Base-by-base conservation (phyloP, 1,284 basidiomycete genomes). In the Wallemia ichthyophaga region DNA sequence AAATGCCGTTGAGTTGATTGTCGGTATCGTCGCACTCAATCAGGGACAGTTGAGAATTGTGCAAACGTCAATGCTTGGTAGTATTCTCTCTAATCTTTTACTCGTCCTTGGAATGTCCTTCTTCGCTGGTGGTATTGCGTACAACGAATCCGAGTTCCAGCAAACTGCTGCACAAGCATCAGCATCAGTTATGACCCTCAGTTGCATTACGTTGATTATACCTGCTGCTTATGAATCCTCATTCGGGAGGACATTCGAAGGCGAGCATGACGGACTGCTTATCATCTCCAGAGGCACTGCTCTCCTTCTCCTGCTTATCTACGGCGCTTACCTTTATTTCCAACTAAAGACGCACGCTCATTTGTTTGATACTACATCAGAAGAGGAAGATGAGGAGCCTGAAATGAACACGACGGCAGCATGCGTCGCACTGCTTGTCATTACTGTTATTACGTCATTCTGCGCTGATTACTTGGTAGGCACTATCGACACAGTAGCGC, bases 41-140 rank as follows among this genome's bases (percentile, higher is more conserved):
- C 26, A 54, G 83, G 82, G 76, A 59, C 75, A 92, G 71, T 73
- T 89, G 19, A 78, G 81, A 48, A 82, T 92, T 62, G 86, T 92
- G 1, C 85, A 91, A 70, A 85, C 83, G 23, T 87, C 85, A 28
- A 67, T 73, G 60, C 64, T 73, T 15, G 54, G 83, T 25, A 83
- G 81, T 19, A 84, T 92, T 59, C 71, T 92, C 26, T 87, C 84
- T n/a, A 92, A 92, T 69, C 74, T 88, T 59, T 75, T 91, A 2
- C 75, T 91, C 27, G 87, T 92, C 17, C 72, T 91, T 3, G 87
- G 87, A 23, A 86, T 83, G 71, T 85, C 84, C 24, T 89, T 87
- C 73, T 73, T 88, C 57, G 83, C 82, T 79, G 81, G 78, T 60
- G 85, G 85, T 5, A 71, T 79, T 64, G 75, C 75, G 63, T 78